A percentile compares a stretch with the other conserved stretches of the same genome.
Conservation (phyloP, 2,329 filamentous ascomycete genomes). For the Davidsoniella virescens region DNA sequence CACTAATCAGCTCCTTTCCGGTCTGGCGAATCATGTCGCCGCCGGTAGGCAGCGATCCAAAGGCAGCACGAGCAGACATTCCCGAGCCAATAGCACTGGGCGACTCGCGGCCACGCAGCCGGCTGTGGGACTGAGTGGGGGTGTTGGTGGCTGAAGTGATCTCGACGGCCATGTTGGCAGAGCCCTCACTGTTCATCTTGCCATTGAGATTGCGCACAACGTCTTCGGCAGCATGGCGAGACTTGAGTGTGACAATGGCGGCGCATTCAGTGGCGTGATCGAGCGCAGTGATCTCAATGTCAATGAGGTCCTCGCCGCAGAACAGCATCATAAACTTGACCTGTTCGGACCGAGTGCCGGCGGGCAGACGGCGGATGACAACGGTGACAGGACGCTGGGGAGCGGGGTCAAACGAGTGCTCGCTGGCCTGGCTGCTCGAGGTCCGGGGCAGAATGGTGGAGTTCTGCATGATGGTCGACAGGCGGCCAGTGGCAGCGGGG, state of each 20-base stretch:
- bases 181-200: constrained; percentile 11
- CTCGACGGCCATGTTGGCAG: constrained; percentile 8
- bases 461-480: not conserved
- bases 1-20: constrained; percentile 57
- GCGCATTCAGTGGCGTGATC: constrained; percentile 1
- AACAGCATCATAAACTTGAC: constrained; percentile 11
- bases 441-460: not conserved
- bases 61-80: constrained; percentile 6
- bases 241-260: constrained; percentile 7
- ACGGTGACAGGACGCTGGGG: constrained; percentile 11
- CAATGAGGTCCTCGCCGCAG: constrained; percentile 10
- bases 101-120: constrained; percentile 7
- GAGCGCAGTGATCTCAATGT: constrained; percentile 5
- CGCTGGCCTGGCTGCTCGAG: constrained; percentile 4
- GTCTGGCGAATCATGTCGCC: constrained; percentile 42
- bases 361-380: constrained; percentile 8
- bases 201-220: constrained; percentile 10
- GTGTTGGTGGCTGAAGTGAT: constrained; percentile 8
- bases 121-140: constrained; percentile 8
- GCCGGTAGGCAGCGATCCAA: constrained; percentile 4
- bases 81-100: constrained; percentile 2
- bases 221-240: constrained; percentile 9
- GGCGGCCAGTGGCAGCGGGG: not conserved
- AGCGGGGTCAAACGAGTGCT: constrained; percentile 10
- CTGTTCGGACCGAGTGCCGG: constrained; percentile 4